Conservation (phyloP, 108 stramenopile species). For the Fistulifera solaris region DNA sequence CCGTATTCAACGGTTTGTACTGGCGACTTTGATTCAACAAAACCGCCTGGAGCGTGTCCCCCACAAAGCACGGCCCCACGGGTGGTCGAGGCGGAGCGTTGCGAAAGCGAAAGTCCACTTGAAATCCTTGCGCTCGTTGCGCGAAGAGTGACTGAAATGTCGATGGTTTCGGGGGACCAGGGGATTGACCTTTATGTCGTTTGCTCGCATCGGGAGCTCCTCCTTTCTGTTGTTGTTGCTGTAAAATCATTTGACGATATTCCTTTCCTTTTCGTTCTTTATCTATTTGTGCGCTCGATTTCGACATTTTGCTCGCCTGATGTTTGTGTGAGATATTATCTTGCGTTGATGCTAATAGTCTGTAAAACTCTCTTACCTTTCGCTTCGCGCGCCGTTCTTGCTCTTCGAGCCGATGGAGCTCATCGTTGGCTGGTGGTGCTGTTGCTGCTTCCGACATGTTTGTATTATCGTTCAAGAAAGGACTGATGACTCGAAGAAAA, state of each 20-base stretch:
- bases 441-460: no score
- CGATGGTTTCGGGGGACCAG: slow-evolving; percentile 17
- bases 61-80: slow-evolving; percentile 83
- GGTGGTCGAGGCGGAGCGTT: slow-evolving; percentile 87
- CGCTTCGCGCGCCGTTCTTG: slow-evolving; percentile 70
- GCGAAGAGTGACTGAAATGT: slow-evolving; percentile 65
- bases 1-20: slow-evolving; percentile 70
- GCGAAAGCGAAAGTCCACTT: slow-evolving; percentile 69
- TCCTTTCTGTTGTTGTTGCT: slow-evolving; percentile 17
- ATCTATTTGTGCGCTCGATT: slow-evolving; percentile 50
- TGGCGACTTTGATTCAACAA: slow-evolving; percentile 46
- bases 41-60: slow-evolving; percentile 60
- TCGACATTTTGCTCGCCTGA: slow-evolving; percentile 51
- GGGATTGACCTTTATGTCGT: slow-evolving; percentile 9
- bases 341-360: no score
- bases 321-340: background rate
- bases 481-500: no score
- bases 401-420: slow-evolving; percentile 58
- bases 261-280: slow-evolving; percentile 70
- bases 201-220: slow-evolving; percentile 11
- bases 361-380: no score
- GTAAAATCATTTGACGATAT: slow-evolving; percentile 41
- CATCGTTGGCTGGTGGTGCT: slow-evolving; percentile 37
- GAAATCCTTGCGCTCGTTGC: slow-evolving; percentile 74
- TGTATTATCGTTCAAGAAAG: no score